A percentile compares a stretch with the other conserved stretches of the same genome.
These are phyloP conservation scores for Colletotrichum kahawae DNA, from an alignment of 2,329 filamentous ascomycete species.

Conservation along the genomic window DNA sequence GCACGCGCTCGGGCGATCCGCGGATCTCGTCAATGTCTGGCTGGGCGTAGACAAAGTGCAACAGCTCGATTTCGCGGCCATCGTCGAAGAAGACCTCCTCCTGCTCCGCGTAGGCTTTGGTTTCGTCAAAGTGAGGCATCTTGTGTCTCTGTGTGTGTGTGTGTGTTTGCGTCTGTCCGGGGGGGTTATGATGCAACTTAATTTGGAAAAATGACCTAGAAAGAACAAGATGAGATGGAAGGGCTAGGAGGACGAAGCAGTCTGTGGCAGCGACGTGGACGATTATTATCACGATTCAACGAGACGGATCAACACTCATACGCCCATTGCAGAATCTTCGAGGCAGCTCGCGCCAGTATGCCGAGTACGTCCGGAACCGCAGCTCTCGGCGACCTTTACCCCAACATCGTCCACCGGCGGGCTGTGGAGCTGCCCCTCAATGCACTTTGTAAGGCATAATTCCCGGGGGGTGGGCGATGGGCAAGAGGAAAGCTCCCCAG, in stretches of 20 bases:
- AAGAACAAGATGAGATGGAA: background rate
- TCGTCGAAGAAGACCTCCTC: constrained; percentile 63
- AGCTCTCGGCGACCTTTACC: constrained; percentile 11
- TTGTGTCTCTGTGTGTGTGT: background rate
- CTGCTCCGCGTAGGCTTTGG: constrained; percentile 46
- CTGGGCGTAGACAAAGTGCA: constrained; percentile 71
- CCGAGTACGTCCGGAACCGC: constrained; percentile 4
- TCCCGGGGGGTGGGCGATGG: background rate
- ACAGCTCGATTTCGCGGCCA: constrained; percentile 74
- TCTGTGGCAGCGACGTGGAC: background rate
- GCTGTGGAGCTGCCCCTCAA: background rate
- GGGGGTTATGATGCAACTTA: background rate
- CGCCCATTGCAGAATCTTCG: constrained; percentile 23
- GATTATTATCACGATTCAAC: constrained; percentile 8
- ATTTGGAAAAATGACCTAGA: background rate
- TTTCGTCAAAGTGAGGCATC: constrained; percentile 35
- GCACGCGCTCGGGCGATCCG: constrained; percentile 66
- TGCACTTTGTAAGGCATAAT: background rate
- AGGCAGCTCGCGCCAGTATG: background rate
- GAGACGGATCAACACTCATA: background rate
- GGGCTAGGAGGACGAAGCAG: background rate
- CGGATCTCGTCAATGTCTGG: constrained; percentile 67
- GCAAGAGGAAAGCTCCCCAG: background rate
- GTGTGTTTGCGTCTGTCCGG: background rate
- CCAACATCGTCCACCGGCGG: background rate